Base-by-base conservation (phyloP, 768 basidiomycete species). In the Mycena galericulata region DNA sequence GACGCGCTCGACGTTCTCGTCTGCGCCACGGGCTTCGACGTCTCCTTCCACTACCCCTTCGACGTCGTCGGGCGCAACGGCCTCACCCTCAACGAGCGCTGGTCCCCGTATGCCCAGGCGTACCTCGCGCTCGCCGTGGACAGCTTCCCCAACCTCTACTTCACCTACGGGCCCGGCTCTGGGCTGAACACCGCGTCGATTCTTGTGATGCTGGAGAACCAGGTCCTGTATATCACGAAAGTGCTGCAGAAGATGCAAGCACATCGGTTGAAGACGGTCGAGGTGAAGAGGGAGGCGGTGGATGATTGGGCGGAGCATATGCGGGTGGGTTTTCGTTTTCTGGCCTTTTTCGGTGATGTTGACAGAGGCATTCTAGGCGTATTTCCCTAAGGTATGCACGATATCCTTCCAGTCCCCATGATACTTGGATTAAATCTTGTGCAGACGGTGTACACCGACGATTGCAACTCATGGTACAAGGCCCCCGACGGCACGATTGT, bases 391-490 rank as follows among this genome's bases (percentile, higher is more conserved):
- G 49, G 65, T 22, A 66, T 51, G 4, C 24, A 32, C n/a, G 2
- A 24, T 34, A 40, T 7, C 3, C 20, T 17, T 5, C 24, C n/a
- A 32, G 59, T 46, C 17, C 15, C 9, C 2, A 2, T 30, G 50
- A 56, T 20, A 15, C 51, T 27, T 26, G 18, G 20, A 6, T 38
- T 46, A 8, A 57, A 5, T 65, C 43, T 67, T 51, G 32, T n/a
- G 10, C 38, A 67, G 65, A 67, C 65, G 6, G 65, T 67, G 50
- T 67, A 67, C 43, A 54, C 22, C 14, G 65, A 67, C 18, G 30
- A 22, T 22, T 67, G 58, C 17, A 59, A 67, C 34, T 67, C 65
- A 38, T 67, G 65, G 65, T 67, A 67, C 41, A 67, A 67, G 43
- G 50, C 65, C 18, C 41, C 57, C 5, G 65, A 67, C 34, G 65